Conservation (phyloP, 2,329 filamentous ascomycete species). For the Xylaria multiplex region DNA sequence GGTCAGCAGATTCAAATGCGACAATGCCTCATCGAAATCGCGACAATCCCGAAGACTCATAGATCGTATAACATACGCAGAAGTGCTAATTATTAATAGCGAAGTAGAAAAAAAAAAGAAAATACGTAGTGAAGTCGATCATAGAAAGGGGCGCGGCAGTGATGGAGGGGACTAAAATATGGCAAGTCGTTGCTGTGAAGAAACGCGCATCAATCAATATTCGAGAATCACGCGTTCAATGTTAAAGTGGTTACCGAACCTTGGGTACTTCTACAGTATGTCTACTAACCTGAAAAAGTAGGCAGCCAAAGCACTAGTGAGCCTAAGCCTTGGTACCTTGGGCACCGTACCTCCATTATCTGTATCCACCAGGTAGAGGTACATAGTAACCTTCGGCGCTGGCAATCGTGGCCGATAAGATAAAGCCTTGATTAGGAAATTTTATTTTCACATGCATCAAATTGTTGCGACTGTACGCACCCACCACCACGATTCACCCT, state of each 20-base stretch:
- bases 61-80: not conserved
- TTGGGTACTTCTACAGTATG: too few species aligned
- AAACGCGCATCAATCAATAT: constrained; percentile 33
- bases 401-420: too few species aligned
- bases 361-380: too few species aligned
- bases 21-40: constrained; percentile 8
- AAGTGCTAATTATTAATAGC: not conserved
- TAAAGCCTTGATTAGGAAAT: not conserved
- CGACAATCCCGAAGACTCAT: not conserved
- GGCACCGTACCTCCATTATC: too few species aligned
- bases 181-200: constrained; percentile 9
- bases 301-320: not conserved
- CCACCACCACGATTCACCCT: not conserved
- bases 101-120: not conserved
- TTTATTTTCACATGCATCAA: not conserved
- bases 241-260: constrained; percentile 10
- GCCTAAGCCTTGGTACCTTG: too few species aligned
- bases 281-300: too few species aligned
- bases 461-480: too few species aligned
- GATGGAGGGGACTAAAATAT: not conserved
- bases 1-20: constrained; percentile 21
- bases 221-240: constrained; percentile 33
- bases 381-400: too few species aligned
- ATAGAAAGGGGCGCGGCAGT: constrained; percentile 3
- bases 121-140: not conserved